Percentiles rank a stretch among this genome's conserved stretches.
These are phyloP conservation scores for Phytophthora nicotianae DNA, from an alignment of 352 stramenopile genomes.

Conservation along the genomic window DNA sequence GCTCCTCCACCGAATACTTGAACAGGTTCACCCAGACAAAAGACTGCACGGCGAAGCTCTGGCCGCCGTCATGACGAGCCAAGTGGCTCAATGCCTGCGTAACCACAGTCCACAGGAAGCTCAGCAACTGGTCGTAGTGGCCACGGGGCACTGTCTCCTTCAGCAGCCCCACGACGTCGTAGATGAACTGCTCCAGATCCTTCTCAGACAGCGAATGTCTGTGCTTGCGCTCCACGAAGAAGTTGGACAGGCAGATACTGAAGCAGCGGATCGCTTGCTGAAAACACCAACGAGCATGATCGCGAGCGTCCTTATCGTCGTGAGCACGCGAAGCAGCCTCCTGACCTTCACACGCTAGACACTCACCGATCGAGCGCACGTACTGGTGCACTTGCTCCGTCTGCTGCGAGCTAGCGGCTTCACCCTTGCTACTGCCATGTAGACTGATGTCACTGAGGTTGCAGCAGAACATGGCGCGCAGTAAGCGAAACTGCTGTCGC, in stretches of 20 bases:
- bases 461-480: slow-evolving; percentile 72
- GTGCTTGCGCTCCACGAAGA: slow-evolving; percentile 42
- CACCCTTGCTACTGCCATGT: slow-evolving; percentile 29
- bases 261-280: slow-evolving; percentile 77
- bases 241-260: slow-evolving; percentile 68
- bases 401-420: slow-evolving; percentile 32
- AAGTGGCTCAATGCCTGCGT: slow-evolving; percentile 54
- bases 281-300: slow-evolving; percentile 64
- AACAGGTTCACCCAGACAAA: slow-evolving; percentile 88
- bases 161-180: slow-evolving; percentile 61
- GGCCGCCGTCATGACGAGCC: slow-evolving; percentile 33
- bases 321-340: slow-evolving; percentile 37
- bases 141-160: slow-evolving; percentile 72
- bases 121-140: slow-evolving; percentile 58
- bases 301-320: slow-evolving; percentile 34
- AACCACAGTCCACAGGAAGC: slow-evolving; percentile 70
- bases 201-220: slow-evolving; percentile 22
- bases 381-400: slow-evolving; percentile 47
- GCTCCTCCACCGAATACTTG: slow-evolving; percentile 77
- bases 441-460: slow-evolving; percentile 67
- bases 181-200: slow-evolving; percentile 62
- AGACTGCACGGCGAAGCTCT: slow-evolving; percentile 55
- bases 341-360: slow-evolving; percentile 65
- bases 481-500: slow-evolving; percentile 65
- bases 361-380: slow-evolving; percentile 69